phyloP scores from a whole-genome alignment of 1,139 yeast genomes.

The Protomyces lactucae-debilis region DNA sequence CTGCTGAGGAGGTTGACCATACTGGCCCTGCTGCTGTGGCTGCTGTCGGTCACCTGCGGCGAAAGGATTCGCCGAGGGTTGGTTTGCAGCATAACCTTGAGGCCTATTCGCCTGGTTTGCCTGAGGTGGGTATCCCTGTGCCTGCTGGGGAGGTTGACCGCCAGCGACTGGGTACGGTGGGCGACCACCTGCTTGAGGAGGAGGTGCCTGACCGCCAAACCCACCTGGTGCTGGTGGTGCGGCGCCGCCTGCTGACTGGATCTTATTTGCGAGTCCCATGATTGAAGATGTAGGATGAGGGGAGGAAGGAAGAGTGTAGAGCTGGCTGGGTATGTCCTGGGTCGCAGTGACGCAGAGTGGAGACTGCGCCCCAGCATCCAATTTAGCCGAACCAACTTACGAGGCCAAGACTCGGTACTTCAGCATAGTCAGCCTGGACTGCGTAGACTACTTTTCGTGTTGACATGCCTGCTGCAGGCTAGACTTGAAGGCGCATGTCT shows the following conservation, averaged over 20 bases:
- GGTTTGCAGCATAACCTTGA: constrained; percentile 15
- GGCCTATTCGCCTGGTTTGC: constrained; percentile 10
- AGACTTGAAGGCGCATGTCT: too few species aligned
- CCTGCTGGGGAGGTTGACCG: neutral
- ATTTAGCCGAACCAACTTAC: too few species aligned
- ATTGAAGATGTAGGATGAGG: neutral
- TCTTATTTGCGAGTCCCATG: constrained; percentile 23
- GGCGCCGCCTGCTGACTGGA: constrained; percentile 13
- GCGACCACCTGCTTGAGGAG: constrained; percentile 6
- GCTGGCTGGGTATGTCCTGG: too few species aligned
- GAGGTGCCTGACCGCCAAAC: neutral
- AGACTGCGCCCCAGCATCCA: too few species aligned
- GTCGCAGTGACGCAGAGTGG: too few species aligned
- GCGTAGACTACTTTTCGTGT: too few species aligned
- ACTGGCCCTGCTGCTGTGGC: constrained; percentile 31
- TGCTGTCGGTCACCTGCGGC: constrained; percentile 1
- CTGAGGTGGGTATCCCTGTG: constrained; percentile 4
- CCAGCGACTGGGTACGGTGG: neutral
- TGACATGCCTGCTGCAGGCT: too few species aligned
- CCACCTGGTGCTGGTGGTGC: constrained; percentile 9
- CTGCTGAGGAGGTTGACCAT: constrained; percentile 9
- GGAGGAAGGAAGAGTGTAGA: too few species aligned
- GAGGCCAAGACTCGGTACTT: too few species aligned
- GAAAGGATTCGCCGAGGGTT: constrained; percentile 21
- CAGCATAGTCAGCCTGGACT: too few species aligned